Base-by-base conservation (phyloP, 257 asterid genomes). In the Salvia rosmarinus region DNA sequence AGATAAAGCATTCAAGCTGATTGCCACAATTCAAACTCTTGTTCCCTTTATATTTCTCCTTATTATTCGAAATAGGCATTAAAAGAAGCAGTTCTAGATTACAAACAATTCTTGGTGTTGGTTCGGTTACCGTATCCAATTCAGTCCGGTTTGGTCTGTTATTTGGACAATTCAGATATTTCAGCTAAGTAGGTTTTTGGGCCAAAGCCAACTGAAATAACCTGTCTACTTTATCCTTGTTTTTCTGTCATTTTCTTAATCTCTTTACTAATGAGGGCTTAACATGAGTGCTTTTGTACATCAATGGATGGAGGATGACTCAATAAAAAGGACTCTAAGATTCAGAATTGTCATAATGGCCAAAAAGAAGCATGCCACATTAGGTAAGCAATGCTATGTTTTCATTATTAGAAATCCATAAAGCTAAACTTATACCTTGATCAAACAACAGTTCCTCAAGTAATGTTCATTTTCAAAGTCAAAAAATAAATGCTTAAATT, bases 1-100 rank as follows among this genome's bases (percentile, higher is more conserved):
- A 46, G n/a, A 71, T 10, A 34, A 46, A 42, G 44, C 62, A 51
- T 59, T 61, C 30, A 12, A 51, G 50, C 69, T 47, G 28, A 67
- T 75, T 34, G 40, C 25, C 40, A 17, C 35, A 4, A 7, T 17
- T 52, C 12, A 52, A 61, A 57, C 62, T 67, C 64, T 65, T 12
- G 2, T 12, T 4, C 40, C 77, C 64, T 17, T 32, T 57, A 14
- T 30, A 66, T 54, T 16, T 54, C 42, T 54, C 42, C 23, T 20
- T 59, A 49, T 7, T 14, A 30, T 25, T 50, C 17, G 30, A 43
- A 6, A 5, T 19, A 71, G 12, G 54, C 46, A 65, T 37, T 57
- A 25, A 44, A 32, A 2, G 30, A 60, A 12, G 28, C 54, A 51
- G n/a, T 19, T 43, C 46, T 46, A 50, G 20, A 44, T 42, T 58